Conservation (phyloP, 768 basidiomycete genomes). For the Rhodotorula diobovata region DNA sequence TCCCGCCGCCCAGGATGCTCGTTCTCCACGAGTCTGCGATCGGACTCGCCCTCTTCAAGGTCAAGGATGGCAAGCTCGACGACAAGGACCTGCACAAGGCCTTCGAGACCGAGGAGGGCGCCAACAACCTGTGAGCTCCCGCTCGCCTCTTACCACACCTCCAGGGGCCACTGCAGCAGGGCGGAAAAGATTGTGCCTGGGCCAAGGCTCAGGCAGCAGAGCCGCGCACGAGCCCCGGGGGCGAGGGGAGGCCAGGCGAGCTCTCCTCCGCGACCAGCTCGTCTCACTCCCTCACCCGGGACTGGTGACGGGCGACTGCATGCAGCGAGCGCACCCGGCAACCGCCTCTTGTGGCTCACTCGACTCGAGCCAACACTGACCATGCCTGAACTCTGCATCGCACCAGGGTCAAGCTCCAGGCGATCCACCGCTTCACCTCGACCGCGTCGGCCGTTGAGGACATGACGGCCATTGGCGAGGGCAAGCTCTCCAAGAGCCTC, state of each 20-base stretch:
- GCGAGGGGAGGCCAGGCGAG: too few species aligned
- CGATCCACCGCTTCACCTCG: constrained; percentile 90
- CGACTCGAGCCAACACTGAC: neutral
- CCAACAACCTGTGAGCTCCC: constrained; percentile 80
- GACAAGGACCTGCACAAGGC: constrained; percentile 83
- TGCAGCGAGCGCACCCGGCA: neutral
- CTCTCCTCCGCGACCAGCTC: too few species aligned
- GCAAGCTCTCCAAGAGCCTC: constrained; percentile 85
- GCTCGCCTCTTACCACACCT: neutral
- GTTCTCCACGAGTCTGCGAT: constrained; percentile 93
- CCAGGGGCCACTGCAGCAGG: neutral
- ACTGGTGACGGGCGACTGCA: neutral
- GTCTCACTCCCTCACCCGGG: too few species aligned
- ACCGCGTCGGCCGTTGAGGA: constrained; percentile 97
- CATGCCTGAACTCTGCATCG: too few species aligned
- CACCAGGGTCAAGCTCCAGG: constrained; percentile 81
- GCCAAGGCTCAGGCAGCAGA: too few species aligned
- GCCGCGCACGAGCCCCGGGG: too few species aligned
- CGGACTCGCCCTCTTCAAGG: constrained; percentile 97
- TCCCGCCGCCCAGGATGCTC: constrained; percentile 59
- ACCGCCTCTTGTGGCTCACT: too few species aligned
- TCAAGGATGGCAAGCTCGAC: constrained; percentile 64
- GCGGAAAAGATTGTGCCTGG: neutral
- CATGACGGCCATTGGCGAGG: constrained; percentile 82
- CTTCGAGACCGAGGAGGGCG: constrained; percentile 85